A percentile compares a stretch with the other conserved stretches of the same genome.
phyloP scores from a whole-genome alignment of 1,284 basidiomycete genomes.

The Apiotrichum laibachii region DNA sequence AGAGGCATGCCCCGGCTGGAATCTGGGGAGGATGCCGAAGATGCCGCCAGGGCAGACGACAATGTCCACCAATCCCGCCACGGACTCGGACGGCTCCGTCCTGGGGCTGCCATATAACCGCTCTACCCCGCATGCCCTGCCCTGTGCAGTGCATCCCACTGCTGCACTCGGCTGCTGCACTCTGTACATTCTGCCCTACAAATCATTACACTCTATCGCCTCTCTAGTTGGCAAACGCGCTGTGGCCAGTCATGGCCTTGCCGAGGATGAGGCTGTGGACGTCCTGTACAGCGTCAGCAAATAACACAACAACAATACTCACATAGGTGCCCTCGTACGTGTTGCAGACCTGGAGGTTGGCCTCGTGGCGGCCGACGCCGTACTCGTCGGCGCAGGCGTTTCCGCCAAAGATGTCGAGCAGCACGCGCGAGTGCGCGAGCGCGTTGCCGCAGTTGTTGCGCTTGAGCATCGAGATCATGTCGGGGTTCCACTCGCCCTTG shows the following conservation, averaged over 20 bases:
- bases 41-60: no score
- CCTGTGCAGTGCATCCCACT: no score
- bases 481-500: conserved; percentile 69
- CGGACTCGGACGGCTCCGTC: no score
- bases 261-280: conserved; percentile 85
- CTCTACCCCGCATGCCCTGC: no score
- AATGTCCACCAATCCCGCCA: no score
- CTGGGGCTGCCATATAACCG: no score
- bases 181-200: no score
- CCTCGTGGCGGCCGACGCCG: conserved; percentile 83
- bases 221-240: conserved; percentile 22
- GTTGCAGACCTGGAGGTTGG: conserved; percentile 85
- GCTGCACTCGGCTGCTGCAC: no score
- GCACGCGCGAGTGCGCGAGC: conserved; percentile 68
- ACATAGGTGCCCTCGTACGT: conserved; percentile 74
- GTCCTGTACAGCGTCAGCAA: conserved; percentile 57
- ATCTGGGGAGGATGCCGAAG: no score
- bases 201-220: not conserved
- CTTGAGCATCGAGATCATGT: conserved; percentile 94
- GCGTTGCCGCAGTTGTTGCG: conserved; percentile 95
- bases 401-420: conserved; percentile 86
- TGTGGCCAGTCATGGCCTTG: conserved; percentile 80
- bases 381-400: conserved; percentile 88
- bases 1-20: no score
- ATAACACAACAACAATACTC: conserved; percentile 5